Base-by-base conservation (phyloP, 257 asterid species). In the Solanum ossicruentum region DNA sequence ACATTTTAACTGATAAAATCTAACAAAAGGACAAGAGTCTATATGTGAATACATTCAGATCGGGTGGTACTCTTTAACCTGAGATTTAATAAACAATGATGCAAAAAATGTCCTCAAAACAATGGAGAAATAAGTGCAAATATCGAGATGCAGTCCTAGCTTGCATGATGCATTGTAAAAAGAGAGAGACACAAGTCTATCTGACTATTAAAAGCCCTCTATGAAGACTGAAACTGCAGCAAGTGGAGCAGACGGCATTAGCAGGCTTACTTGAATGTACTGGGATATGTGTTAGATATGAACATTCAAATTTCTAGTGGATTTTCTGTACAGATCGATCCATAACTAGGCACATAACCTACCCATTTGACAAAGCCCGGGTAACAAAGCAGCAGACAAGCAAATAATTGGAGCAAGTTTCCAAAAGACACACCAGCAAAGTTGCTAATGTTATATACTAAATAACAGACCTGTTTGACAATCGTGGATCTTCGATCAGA, bases 401-500 rank as follows among this genome's bases (percentile, higher is more conserved):
- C 49, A 3, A 51, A 78, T 52, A 52, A 52, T 52, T 78, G 54
- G 65, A 78, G 49, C 13, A 75, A 52, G 47, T 78, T 78, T 28
- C n/a, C 65, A 28, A 52, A 78, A 78, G 49, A 55, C 83, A 51
- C 47, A 52, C 83, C 52, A 78, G 51, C 66, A 28, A 18, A 52
- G 47, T 78, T 78, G 83, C 49, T 52, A 78, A 45, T 16, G 16
- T 78, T 26, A 28, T 78, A 16, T 21, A 78, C 28, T 78, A 52
- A 16, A 36, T 6, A 52, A 28, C 83, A 84, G 47, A 95, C 99
- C 98, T 97, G 98, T 91, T 97, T 95, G 90, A 97, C 99, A 84
- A 97, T 94, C 92, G 95, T 97, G 87, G 99, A 97, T 85, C 99
- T 93, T 80, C 99, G 92, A 89, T 97, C 99, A 85, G 99, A 94